Base-by-base conservation (phyloP, 1,139 yeast genomes). In the Groenewaldozyma sp. region DNA sequence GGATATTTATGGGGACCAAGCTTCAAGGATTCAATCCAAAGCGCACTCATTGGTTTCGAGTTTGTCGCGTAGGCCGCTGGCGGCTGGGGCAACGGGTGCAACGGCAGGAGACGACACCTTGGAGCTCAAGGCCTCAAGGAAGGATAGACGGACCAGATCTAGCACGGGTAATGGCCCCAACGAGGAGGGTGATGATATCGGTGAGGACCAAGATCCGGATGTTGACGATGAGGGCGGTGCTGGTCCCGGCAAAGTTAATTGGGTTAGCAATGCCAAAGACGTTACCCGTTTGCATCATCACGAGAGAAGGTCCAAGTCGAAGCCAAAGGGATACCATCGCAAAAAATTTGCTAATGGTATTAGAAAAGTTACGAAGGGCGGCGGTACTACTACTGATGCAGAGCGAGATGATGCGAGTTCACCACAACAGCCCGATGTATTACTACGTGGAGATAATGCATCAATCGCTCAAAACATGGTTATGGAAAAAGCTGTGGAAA, bases 401-500 rank as follows among this genome's bases (percentile, higher is more conserved):
- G 26, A 7, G 7, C 7, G 11, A 22, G 31, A 14, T 13, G 31
- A 7, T 7, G 31, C n/a, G 16, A 7, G 6, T 6, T 27, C 31
- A 10, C 11, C 10, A 5, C 17, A n/a, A n/a, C 17, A 9, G 11
- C 33, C 33, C 13, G 33, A 29, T 18, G 22, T 29, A 4, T 14
- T 29, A 5, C 20, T 29, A 5, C 13, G 22, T 7, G 22, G 22
- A 19, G 33, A 29, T 16, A 35, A 35, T 6, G 34, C n/a, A 7
- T 16, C 14, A n/a, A 11, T 35, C 7, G 28, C 28, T 24, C 10
- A n/a, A 18, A 21, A 32, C 9, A 28, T 32, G 13, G 47, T 39
- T 4, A 38, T 46, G n/a, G 54, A 66, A 36, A 53, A 58, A 22
- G 47, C 65, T 20, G 60, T 78, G 4, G 91, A 82, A 52, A 78